Evolutionary conservation across 2,329 filamentous ascomycete species (phyloP).

Genomic region (Plectosphaerella cucumerina): DNA sequence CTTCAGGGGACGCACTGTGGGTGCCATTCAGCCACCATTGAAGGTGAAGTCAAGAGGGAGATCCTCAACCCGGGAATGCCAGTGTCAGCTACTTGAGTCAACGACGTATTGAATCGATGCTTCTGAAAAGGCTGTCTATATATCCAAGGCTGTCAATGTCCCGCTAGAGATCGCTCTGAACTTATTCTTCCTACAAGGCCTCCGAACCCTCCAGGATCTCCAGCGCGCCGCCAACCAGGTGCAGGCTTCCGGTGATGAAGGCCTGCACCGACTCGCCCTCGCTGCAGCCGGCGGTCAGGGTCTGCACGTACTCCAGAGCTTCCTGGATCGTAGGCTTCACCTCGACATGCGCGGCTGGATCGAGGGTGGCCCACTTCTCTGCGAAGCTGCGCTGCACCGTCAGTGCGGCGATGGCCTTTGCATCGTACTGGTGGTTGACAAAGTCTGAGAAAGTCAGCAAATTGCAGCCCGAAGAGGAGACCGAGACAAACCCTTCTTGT

Average conservation of each 20-base stretch:
- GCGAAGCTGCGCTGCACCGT: conserved; percentile 50
- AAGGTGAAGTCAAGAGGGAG: too few relatives aligned
- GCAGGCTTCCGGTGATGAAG: conserved; percentile 59
- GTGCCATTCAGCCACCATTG: too few relatives aligned
- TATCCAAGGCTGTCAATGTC: too few relatives aligned
- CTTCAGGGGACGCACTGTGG: conserved; percentile 17
- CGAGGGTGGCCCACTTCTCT: conserved; percentile 43
- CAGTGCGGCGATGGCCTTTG: conserved; percentile 45
- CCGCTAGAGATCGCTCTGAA: too few relatives aligned
- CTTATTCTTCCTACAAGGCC: conserved; percentile 20
- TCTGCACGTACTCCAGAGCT: conserved; percentile 44
- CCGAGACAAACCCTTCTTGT: conserved; percentile 35
- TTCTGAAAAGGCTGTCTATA: too few relatives aligned
- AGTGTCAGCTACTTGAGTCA: too few relatives aligned
- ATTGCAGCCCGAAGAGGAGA: neutral
- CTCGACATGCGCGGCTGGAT: conserved; percentile 37
- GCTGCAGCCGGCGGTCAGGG: conserved; percentile 22
- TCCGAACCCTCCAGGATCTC: conserved; percentile 43
- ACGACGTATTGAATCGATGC: too few relatives aligned
- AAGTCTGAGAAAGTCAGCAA: conserved; percentile 36
- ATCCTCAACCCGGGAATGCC: too few relatives aligned
- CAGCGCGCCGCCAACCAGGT: conserved; percentile 55
- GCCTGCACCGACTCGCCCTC: conserved; percentile 32
- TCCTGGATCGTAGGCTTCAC: conserved; percentile 52
- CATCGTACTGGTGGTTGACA: conserved; percentile 50